Evolutionary conservation across 1,284 basidiomycete species (phyloP).

Genomic region (Mycena sp.): DNA sequence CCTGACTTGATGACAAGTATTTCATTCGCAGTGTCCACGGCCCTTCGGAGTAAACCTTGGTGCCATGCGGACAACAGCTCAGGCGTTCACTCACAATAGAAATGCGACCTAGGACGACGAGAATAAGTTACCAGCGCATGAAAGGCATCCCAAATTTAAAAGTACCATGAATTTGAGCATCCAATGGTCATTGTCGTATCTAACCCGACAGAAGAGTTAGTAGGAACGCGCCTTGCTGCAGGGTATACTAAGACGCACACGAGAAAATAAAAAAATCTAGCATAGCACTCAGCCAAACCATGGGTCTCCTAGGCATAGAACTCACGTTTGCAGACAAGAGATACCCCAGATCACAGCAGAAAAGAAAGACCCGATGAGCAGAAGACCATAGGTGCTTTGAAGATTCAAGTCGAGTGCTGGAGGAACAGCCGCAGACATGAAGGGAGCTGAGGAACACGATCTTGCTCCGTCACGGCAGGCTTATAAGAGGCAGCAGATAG

Average conservation of each 20-base stretch:
- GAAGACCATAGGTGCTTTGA: slow-evolving; percentile 11
- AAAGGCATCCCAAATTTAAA: not conserved
- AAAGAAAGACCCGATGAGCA: slow-evolving; percentile 19
- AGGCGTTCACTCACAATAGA: not conserved
- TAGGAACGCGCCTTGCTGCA: no score
- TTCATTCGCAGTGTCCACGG: slow-evolving; percentile 23
- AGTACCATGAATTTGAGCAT: slow-evolving; percentile 15
- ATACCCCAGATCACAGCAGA: slow-evolving; percentile 16
- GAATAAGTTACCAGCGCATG: not conserved
- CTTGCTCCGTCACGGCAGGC: no score
- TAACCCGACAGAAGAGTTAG: not conserved
- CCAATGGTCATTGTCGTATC: slow-evolving; percentile 9
- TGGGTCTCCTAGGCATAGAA: not conserved
- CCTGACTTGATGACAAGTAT: slow-evolving; percentile 21
- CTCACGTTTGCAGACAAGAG: slow-evolving; percentile 14
- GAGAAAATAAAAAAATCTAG: slow-evolving; percentile 26
- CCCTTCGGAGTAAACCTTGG: not conserved
- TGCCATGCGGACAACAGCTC: not conserved
- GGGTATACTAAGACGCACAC: slow-evolving; percentile 1
- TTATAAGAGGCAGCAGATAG: no score
- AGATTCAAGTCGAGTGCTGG: slow-evolving; percentile 12
- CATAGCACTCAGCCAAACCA: not conserved
- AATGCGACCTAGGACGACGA: not conserved
- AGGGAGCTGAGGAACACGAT: not conserved
- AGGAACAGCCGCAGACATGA: slow-evolving; percentile 4